phyloP scores from a whole-genome alignment of 108 stramenopile genomes.

The Licmophora abbreviata region DNA sequence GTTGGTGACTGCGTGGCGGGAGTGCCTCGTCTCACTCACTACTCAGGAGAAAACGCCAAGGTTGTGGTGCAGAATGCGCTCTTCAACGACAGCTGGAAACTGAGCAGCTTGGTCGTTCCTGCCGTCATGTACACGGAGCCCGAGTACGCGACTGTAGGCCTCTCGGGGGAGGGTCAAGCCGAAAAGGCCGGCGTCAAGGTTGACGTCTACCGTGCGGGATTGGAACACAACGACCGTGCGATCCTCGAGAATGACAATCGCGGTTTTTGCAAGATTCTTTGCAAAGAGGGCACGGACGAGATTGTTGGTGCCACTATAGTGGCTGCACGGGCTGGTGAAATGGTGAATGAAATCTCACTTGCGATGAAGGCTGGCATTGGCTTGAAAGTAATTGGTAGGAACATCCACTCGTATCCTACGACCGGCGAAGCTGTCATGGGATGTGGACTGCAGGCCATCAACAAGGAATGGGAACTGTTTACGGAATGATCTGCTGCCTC shows the following conservation, averaged over 20 bases:
- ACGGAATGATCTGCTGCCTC: too few species aligned
- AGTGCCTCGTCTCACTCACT: constrained; percentile 82
- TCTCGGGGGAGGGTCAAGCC: constrained; percentile 47
- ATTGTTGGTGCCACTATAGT: constrained; percentile 93
- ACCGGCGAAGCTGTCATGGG: constrained; percentile 80
- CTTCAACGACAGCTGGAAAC: constrained; percentile 77
- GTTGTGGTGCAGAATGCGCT: constrained; percentile 89
- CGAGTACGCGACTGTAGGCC: constrained; percentile 88
- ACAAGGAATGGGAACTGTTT: constrained; percentile 35
- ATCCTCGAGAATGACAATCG: constrained; percentile 75
- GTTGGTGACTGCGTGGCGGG: constrained; percentile 90
- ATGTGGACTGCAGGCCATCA: constrained; percentile 78
- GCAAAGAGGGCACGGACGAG: constrained; percentile 76
- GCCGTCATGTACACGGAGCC: constrained; percentile 93
- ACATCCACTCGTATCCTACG: constrained; percentile 94
- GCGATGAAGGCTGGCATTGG: constrained; percentile 90
- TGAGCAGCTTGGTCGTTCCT: constrained; percentile 83
- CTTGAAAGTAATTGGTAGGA: constrained; percentile 70
- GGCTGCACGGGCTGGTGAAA: constrained; percentile 88
- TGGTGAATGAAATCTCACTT: constrained; percentile 88
- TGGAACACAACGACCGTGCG: constrained; percentile 90
- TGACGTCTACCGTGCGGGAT: constrained; percentile 64
- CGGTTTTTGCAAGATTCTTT: constrained; percentile 87
- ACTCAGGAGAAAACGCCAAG: constrained; percentile 91
- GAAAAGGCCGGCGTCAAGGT: constrained; percentile 44